Conservation (phyloP, 768 basidiomycete genomes). For the Panus rudis region DNA sequence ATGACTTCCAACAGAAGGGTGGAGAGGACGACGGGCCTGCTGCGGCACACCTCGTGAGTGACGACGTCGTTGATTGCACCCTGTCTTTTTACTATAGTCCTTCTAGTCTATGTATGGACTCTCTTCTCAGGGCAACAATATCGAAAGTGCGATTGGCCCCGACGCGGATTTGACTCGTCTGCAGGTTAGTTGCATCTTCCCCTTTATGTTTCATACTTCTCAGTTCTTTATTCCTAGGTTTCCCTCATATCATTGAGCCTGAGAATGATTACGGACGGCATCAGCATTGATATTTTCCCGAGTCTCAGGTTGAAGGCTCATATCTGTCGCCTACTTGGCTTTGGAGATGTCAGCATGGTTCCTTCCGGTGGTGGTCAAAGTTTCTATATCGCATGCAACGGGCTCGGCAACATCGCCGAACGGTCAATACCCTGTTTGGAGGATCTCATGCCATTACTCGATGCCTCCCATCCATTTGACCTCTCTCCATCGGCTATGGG, state of each 20-base stretch:
- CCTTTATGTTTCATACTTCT: neutral
- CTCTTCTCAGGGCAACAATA: conserved; percentile 23
- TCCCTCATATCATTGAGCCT: conserved; percentile 52
- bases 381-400: conserved; percentile 49
- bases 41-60: conserved; percentile 35
- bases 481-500: conserved; percentile 42
- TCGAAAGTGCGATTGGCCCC: conserved; percentile 11
- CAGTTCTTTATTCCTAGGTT: conserved; percentile 32
- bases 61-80: neutral
- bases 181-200: conserved; percentile 33
- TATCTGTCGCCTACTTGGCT: conserved; percentile 47
- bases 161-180: conserved; percentile 45
- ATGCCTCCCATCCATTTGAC: conserved; percentile 45
- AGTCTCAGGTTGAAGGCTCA: conserved; percentile 54
- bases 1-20: conserved; percentile 37
- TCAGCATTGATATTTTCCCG: conserved; percentile 41
- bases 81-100: neutral
- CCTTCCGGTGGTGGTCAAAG: conserved; percentile 39
- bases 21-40: conserved; percentile 33
- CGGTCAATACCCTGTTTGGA: conserved; percentile 48
- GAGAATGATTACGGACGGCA: conserved; percentile 61
- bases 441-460: conserved; percentile 51
- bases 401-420: conserved; percentile 35
- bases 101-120: conserved; percentile 40
- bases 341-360: conserved; percentile 39